phyloP scores from a whole-genome alignment of 352 stramenopile genomes.

The Phytophthora crassamura region DNA sequence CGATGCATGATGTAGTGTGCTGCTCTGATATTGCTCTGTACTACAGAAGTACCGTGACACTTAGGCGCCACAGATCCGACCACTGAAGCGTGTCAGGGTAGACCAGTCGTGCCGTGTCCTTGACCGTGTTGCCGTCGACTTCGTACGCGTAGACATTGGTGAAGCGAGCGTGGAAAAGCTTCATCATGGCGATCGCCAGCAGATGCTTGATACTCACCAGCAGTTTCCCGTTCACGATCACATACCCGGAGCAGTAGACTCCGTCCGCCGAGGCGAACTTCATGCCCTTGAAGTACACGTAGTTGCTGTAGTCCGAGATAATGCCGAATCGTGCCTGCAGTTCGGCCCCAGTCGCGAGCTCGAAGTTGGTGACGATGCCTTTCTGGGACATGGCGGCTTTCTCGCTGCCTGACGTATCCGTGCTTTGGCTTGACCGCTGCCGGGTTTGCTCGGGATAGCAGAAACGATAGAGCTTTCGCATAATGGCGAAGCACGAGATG shows the following conservation, averaged over 20 bases:
- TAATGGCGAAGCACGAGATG: slow-evolving; percentile 8
- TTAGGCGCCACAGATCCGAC: slow-evolving; percentile 16
- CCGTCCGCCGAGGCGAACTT: slow-evolving; percentile 47
- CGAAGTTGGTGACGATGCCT: slow-evolving; percentile 38
- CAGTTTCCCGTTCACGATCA: slow-evolving; percentile 46
- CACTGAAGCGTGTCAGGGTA: slow-evolving; percentile 24
- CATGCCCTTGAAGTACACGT: slow-evolving; percentile 46
- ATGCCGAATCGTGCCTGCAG: slow-evolving; percentile 38
- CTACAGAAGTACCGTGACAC: slow-evolving; percentile 21
- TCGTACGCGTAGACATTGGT: slow-evolving; percentile 33
- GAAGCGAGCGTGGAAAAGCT: slow-evolving; percentile 16
- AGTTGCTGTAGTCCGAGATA: slow-evolving; percentile 48
- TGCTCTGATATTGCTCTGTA: too few relatives aligned
- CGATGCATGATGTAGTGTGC: too few relatives aligned
- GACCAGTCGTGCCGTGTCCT: slow-evolving; percentile 26
- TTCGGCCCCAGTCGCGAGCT: slow-evolving; percentile 33
- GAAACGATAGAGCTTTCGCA: slow-evolving; percentile 26
- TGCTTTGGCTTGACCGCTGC: slow-evolving; percentile 6
- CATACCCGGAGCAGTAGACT: slow-evolving; percentile 45
- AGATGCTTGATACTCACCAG: slow-evolving; percentile 33
- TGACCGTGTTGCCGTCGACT: slow-evolving; percentile 25
- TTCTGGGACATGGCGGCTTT: slow-evolving; percentile 6
- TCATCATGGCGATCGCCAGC: slow-evolving; percentile 25
- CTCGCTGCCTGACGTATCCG: slow-evolving; percentile 20
- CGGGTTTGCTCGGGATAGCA: slow-evolving; percentile 19